phyloP scores from a whole-genome alignment of 768 basidiomycete species.

The Serpula lacrymans region DNA sequence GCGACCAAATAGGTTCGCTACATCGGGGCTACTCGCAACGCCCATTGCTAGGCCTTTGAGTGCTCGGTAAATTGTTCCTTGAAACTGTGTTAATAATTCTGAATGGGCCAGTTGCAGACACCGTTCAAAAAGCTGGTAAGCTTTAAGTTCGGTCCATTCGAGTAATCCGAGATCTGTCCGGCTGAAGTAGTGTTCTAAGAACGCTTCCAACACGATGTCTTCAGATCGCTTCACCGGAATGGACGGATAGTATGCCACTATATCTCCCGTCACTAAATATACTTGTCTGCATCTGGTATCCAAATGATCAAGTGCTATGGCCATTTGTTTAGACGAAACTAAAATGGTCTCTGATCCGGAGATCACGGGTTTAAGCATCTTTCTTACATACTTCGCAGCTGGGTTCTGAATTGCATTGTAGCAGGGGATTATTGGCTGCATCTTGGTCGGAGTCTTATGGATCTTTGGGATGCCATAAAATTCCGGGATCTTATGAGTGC shows the following conservation, averaged over 20 bases:
- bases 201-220: slow-evolving; percentile 70
- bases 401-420: slow-evolving; percentile 25
- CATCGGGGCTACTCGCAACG: slow-evolving; percentile 25
- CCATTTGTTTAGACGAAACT: slow-evolving; percentile 9
- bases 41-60: slow-evolving; percentile 31
- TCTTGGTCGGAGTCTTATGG: slow-evolving; percentile 27
- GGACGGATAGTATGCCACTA: slow-evolving; percentile 20
- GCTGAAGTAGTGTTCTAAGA: too few species aligned
- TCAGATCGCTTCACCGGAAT: slow-evolving; percentile 96
- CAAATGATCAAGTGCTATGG: slow-evolving; percentile 5
- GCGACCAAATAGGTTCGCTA: slow-evolving; percentile 29
- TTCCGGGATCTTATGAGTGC: slow-evolving; percentile 7
- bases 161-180: too few species aligned
- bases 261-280: slow-evolving; percentile 11
- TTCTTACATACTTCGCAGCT: slow-evolving; percentile 26
- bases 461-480: slow-evolving; percentile 33
- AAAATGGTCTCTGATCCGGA: slow-evolving; percentile 13
- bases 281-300: too few species aligned
- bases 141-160: too few species aligned
- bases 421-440: slow-evolving; percentile 30
- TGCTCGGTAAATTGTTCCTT: too few species aligned
- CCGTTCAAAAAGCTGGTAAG: neutral
- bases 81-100: slow-evolving; percentile 19
- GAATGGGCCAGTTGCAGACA: slow-evolving; percentile 15
- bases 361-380: slow-evolving; percentile 31